Evolutionary conservation across 345 rosid species (phyloP).

Genomic region (Hibiscus mutabilis): DNA sequence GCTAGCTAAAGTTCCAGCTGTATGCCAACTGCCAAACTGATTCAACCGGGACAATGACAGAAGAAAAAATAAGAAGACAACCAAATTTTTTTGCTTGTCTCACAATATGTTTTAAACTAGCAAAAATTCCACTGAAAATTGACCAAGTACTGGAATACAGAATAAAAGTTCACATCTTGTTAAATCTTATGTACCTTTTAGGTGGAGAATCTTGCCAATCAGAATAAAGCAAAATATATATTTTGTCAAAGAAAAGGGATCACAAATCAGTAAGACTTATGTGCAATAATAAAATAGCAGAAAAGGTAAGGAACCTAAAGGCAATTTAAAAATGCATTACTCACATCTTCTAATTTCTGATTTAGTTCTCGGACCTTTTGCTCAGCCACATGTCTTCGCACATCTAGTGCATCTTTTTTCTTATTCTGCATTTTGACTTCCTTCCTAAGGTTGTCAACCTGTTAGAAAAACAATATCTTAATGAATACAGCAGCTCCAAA

Average conservation of each 20-base stretch:
- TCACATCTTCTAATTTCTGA: constrained; percentile 29
- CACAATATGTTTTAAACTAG: not conserved
- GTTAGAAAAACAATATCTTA: not conserved
- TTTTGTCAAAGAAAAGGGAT: not conserved
- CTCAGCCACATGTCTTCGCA: constrained; percentile 24
- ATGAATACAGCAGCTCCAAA: not conserved
- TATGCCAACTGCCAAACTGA: not conserved
- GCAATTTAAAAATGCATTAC: not conserved
- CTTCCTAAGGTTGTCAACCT: constrained; percentile 25
- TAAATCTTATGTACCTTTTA: not conserved
- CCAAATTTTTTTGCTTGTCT: not conserved
- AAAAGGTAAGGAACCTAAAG: not conserved
- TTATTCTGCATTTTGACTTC: constrained; percentile 30
- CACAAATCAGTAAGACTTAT: not conserved
- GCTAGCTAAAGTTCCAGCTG: not conserved
- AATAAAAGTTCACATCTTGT: not conserved
- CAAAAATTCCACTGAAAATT: not conserved
- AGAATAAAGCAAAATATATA: not conserved
- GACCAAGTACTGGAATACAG: not conserved
- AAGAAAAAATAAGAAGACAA: not conserved
- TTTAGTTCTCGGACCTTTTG: constrained; percentile 23
- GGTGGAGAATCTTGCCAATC: not conserved
- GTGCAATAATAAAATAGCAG: not conserved
- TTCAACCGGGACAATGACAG: not conserved
- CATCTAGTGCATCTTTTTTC: constrained; percentile 27